phyloP scores from a whole-genome alignment of 1,284 basidiomycete genomes.

The Coniferiporia sulphurascens region DNA sequence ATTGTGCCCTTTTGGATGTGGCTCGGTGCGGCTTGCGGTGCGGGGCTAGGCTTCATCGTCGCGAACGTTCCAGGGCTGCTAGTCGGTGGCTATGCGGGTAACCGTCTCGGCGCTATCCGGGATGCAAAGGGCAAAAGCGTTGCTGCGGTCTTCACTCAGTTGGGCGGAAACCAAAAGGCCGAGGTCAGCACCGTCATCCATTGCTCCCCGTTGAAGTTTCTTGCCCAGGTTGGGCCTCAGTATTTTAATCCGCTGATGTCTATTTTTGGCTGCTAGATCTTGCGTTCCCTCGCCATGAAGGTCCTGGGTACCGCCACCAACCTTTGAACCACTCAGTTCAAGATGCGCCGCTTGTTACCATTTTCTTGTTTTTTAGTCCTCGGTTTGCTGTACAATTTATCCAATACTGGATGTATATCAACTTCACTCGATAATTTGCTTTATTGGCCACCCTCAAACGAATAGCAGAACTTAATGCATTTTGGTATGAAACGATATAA shows the following conservation, averaged over 20 bases:
- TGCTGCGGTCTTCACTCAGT: slow-evolving; percentile 81
- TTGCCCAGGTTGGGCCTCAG: slow-evolving; percentile 17
- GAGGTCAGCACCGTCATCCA: slow-evolving; percentile 49
- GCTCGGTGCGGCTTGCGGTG: slow-evolving; percentile 65
- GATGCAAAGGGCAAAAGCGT: slow-evolving; percentile 93
- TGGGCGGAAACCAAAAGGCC: slow-evolving; percentile 80
- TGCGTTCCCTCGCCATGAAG: slow-evolving; percentile 85
- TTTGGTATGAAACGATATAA: slow-evolving; percentile 3
- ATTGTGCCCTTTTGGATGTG: slow-evolving; percentile 72
- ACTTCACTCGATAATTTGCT: no score
- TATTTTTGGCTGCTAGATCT: slow-evolving; percentile 51
- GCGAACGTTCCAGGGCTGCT: slow-evolving; percentile 83
- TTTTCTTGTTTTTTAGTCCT: neutral
- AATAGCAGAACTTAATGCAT: neutral
- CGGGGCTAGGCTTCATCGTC: slow-evolving; percentile 80
- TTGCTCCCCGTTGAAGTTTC: slow-evolving; percentile 5
- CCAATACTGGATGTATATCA: neutral
- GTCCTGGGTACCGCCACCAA: slow-evolving; percentile 70
- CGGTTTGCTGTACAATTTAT: neutral
- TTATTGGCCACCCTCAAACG: no score
- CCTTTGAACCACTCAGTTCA: slow-evolving; percentile 6
- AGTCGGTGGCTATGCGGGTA: slow-evolving; percentile 79
- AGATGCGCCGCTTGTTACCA: neutral
- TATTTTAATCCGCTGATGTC: slow-evolving; percentile 2
- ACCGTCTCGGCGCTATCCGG: slow-evolving; percentile 79